These are phyloP conservation scores for Tirmania nivea DNA, from an alignment of 495 filamentous ascomycete genomes.

Conservation along the genomic window DNA sequence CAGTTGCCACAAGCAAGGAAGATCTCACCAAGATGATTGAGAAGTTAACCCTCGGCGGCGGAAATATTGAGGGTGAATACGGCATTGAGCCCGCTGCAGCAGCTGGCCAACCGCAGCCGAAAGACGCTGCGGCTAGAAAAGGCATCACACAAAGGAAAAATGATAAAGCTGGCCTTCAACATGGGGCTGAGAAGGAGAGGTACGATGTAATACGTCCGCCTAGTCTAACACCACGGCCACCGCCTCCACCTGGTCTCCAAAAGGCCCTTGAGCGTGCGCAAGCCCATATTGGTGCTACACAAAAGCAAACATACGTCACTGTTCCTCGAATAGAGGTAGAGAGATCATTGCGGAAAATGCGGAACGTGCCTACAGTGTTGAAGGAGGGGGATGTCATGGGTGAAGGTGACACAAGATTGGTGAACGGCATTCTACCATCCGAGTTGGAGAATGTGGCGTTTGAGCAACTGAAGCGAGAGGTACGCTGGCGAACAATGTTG, in stretches of 20 bases:
- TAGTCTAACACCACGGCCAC: too few species aligned
- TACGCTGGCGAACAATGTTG: slow-evolving; percentile 79
- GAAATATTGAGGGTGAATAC: not conserved
- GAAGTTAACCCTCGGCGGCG: slow-evolving; percentile 1
- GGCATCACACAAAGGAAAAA: too few species aligned
- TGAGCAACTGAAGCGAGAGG: slow-evolving; percentile 47
- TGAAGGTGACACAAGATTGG: slow-evolving; percentile 61
- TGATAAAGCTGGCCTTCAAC: too few species aligned
- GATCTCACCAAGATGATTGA: slow-evolving; percentile 15
- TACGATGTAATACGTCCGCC: too few species aligned
- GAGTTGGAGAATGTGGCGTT: slow-evolving; percentile 38
- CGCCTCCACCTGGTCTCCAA: too few species aligned
- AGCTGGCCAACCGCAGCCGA: too few species aligned
- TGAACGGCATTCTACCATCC: slow-evolving; percentile 40
- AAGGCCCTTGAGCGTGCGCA: too few species aligned
- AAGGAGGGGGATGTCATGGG: slow-evolving; percentile 31
- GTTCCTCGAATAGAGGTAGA: too few species aligned
- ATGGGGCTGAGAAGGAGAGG: too few species aligned
- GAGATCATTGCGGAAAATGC: not conserved
- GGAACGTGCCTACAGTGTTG: slow-evolving; percentile 6
- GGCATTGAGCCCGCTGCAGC: not conserved
- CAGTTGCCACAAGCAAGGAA: slow-evolving; percentile 22
- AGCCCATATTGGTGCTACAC: too few species aligned
- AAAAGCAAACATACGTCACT: too few species aligned
- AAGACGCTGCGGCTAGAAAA: too few species aligned